phyloP scores from a whole-genome alignment of 2,329 filamentous ascomycete species.

The Colletotrichum sp. region DNA sequence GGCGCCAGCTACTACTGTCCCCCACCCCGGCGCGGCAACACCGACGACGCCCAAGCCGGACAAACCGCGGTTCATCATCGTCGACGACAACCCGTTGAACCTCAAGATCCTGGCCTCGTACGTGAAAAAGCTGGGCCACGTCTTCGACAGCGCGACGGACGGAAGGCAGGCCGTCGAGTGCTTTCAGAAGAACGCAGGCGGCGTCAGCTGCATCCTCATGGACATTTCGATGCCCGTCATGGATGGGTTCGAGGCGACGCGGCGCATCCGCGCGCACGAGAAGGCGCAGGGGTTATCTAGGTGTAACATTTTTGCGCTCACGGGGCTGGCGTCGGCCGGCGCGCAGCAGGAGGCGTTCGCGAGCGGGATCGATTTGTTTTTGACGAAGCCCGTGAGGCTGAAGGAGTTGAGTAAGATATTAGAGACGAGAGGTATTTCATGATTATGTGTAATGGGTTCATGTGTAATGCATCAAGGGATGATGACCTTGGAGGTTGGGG shows the following conservation, averaged over 20 bases:
- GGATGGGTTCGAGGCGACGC: slow-evolving; percentile 56
- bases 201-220: slow-evolving; percentile 39
- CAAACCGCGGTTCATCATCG: slow-evolving; percentile 33
- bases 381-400: slow-evolving; percentile 58
- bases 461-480: neutral
- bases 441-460: neutral
- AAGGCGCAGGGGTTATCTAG: slow-evolving; percentile 41
- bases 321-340: slow-evolving; percentile 54
- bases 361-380: slow-evolving; percentile 57
- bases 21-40: neutral
- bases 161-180: slow-evolving; percentile 37
- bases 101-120: slow-evolving; percentile 37
- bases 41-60: neutral
- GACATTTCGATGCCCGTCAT: slow-evolving; percentile 66
- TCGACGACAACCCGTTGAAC: slow-evolving; percentile 48
- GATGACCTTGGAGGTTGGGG: no score
- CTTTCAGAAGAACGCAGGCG: slow-evolving; percentile 25
- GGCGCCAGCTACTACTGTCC: accelerated
- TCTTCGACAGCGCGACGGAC: slow-evolving; percentile 34
- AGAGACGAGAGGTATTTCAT: neutral
- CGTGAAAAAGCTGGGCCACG: slow-evolving; percentile 35
- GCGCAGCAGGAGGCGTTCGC: slow-evolving; percentile 58
- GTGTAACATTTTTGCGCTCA: slow-evolving; percentile 56
- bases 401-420: slow-evolving; percentile 37
- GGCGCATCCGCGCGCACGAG: slow-evolving; percentile 56